Percentiles rank a stretch among this genome's conserved stretches.
These are phyloP conservation scores for Aspergillus nidulans DNA, from an alignment of 495 filamentous ascomycete genomes.

Conservation along the genomic window DNA sequence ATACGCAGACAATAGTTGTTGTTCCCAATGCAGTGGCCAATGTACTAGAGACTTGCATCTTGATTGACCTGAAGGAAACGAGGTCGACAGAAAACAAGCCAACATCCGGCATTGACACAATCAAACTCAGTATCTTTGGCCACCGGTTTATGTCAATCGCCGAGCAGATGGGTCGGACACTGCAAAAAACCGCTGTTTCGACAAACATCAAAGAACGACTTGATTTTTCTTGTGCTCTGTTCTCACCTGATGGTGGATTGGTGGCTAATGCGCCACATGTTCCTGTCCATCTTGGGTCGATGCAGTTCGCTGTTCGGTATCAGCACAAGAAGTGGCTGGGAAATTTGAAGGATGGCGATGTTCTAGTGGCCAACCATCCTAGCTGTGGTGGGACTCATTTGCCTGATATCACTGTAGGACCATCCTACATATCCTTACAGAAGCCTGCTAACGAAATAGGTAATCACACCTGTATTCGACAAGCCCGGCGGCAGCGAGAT, in stretches of 20 bases:
- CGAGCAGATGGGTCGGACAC: conserved; percentile 92
- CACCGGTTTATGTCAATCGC: conserved; percentile 99
- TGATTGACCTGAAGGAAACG: conserved; percentile 40
- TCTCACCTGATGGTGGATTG: conserved; percentile 82
- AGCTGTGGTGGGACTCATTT: conserved; percentile 87
- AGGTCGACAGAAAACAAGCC: conserved; percentile 48
- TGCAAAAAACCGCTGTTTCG: conserved; percentile 96
- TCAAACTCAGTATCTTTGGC: conserved; percentile 92
- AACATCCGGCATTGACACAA: conserved; percentile 68
- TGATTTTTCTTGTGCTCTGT: conserved; percentile 95
- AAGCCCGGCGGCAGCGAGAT: conserved; percentile 67
- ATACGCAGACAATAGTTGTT: conserved; percentile 93
- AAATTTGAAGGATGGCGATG: conserved; percentile 85
- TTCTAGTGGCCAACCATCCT: conserved; percentile 93
- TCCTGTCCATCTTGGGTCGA: conserved; percentile 76
- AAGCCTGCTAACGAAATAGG: conserved; percentile 14
- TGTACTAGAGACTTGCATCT: conserved; percentile 40
- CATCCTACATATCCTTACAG: no score
- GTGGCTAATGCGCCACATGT: conserved; percentile 95
- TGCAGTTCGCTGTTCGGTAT: conserved; percentile 82
- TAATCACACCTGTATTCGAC: conserved; percentile 81
- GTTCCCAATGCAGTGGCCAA: conserved; percentile 65
- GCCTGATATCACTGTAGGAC: conserved; percentile 80
- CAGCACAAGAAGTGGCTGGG: conserved; percentile 91
- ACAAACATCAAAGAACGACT: conserved; percentile 98